Conservation (phyloP, 106 monocot genomes). For the Posidonia australis region DNA sequence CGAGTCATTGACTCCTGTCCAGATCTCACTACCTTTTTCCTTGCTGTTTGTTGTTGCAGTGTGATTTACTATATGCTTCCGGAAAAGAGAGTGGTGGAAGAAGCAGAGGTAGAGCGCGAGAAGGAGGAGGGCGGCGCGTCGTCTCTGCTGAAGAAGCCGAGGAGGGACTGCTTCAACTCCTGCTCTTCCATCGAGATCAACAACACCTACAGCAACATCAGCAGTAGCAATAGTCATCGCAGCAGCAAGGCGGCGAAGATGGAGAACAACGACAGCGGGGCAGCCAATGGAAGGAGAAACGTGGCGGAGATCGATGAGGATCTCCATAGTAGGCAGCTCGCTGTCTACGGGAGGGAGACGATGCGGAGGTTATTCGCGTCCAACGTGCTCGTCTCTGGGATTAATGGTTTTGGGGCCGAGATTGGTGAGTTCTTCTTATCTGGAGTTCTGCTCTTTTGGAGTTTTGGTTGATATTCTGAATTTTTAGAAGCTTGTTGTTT, state of each 20-base stretch:
- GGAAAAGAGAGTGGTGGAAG: constrained; percentile 32
- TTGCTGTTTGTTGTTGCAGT: constrained; percentile 12
- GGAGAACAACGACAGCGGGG: constrained; percentile 7
- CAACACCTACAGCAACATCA: constrained; percentile 1
- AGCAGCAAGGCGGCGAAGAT: background rate
- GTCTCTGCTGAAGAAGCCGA: constrained; percentile 30
- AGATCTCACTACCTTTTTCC: background rate
- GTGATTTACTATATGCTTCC: constrained; percentile 60
- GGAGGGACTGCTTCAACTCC: background rate
- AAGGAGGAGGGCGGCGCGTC: constrained; percentile 7
- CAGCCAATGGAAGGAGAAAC: constrained; percentile 13
- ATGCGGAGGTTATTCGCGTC: constrained; percentile 75
- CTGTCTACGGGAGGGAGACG: constrained; percentile 92
- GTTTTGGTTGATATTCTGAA: too few species aligned
- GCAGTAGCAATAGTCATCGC: background rate
- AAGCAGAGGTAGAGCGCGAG: constrained; percentile 29
- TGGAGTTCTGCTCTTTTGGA: too few species aligned
- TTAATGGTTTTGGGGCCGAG: constrained; percentile 83
- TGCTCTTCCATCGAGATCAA: constrained; percentile 3
- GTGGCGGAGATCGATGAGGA: constrained; percentile 76
- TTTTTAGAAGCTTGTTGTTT: background rate
- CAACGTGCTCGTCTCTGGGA: constrained; percentile 74
- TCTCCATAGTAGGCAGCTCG: constrained; percentile 85
- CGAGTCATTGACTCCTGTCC: background rate
- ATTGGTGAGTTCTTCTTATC: too few species aligned